Evolutionary conservation across 345 rosid species (phyloP).

Genomic region (Litchi chinensis): DNA sequence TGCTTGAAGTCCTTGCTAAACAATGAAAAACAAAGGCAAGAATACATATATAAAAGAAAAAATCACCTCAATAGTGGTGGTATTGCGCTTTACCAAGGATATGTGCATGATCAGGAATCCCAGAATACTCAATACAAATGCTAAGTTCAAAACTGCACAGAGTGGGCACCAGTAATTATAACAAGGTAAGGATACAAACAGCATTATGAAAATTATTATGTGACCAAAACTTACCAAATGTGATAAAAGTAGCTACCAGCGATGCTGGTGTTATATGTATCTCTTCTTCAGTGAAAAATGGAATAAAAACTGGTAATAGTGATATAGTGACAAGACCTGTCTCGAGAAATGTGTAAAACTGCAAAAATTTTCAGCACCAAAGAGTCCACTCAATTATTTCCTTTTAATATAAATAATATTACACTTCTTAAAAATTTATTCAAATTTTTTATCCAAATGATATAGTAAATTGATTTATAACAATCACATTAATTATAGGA

Average conservation of each 20-base stretch:
- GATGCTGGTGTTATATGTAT: constrained; percentile 65
- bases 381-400: constrained; percentile 12
- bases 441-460: no score
- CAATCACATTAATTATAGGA: no score
- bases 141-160: constrained; percentile 68
- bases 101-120: constrained; percentile 84
- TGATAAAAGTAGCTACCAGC: constrained; percentile 68
- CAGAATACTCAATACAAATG: constrained; percentile 74
- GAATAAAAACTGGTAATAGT: constrained; percentile 61
- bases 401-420: no score
- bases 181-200: background rate
- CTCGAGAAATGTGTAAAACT: constrained; percentile 89
- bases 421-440: no score
- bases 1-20: background rate
- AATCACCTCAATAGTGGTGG: constrained; percentile 84
- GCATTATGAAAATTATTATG: background rate
- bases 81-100: constrained; percentile 59
- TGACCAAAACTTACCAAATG: constrained; percentile 58
- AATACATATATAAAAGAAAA: constrained; percentile 5
- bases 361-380: constrained; percentile 35
- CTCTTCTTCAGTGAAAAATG: constrained; percentile 71
- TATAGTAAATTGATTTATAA: no score
- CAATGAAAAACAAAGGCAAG: constrained; percentile 12
- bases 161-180: background rate
- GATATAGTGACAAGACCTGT: constrained; percentile 69